Evolutionary conservation across 768 basidiomycete genomes (phyloP).

Genomic region (Leucocoprinus sp.): DNA sequence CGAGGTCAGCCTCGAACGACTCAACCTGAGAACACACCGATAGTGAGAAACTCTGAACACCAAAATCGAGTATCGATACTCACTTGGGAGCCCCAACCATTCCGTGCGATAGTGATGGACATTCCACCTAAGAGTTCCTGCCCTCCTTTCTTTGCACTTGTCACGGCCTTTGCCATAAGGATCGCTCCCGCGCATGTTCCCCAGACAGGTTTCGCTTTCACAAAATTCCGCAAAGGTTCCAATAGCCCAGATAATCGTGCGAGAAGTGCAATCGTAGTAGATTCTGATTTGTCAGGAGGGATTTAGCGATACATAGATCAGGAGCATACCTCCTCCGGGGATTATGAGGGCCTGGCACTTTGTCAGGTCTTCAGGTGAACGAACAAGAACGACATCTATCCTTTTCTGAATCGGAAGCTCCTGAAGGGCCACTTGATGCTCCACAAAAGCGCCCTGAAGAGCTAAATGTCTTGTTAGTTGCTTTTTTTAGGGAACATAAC

Average conservation of each 20-base stretch:
- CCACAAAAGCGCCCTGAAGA: slow-evolving; percentile 87
- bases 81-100: slow-evolving; percentile 94
- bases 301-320: background rate
- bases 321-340: slow-evolving; percentile 72
- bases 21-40: slow-evolving; percentile 50
- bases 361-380: slow-evolving; percentile 64
- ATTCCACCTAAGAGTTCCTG: slow-evolving; percentile 83
- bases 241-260: slow-evolving; percentile 68
- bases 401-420: slow-evolving; percentile 39
- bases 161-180: slow-evolving; percentile 64
- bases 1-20: slow-evolving; percentile 79
- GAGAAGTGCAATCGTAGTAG: slow-evolving; percentile 82
- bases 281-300: slow-evolving; percentile 42
- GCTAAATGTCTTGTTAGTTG: slow-evolving; percentile 38
- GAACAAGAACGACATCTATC: slow-evolving; percentile 51
- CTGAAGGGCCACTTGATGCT: slow-evolving; percentile 71
- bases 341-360: slow-evolving; percentile 82
- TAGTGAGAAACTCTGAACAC: background rate
- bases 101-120: slow-evolving; percentile 72
- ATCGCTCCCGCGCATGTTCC: slow-evolving; percentile 97
- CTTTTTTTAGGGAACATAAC: background rate
- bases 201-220: slow-evolving; percentile 75
- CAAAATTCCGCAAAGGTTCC: slow-evolving; percentile 70
- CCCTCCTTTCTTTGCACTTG: slow-evolving; percentile 77
- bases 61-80: slow-evolving; percentile 15